Evolutionary conservation across 306 rosid species (phyloP).

Genomic region (Mucuna pruriens): DNA sequence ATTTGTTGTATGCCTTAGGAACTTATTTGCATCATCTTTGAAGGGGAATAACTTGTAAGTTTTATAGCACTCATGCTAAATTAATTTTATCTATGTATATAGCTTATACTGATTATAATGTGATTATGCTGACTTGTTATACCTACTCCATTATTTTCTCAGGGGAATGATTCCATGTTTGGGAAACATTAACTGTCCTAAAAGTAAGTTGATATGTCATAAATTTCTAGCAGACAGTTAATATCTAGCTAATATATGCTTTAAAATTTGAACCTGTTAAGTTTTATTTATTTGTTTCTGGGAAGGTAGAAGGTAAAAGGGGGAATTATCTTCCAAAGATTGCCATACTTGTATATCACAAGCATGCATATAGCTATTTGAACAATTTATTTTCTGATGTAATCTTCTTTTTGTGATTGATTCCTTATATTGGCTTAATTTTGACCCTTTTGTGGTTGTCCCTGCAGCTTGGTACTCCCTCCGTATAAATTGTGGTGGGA

Average conservation of each 20-base stretch:
- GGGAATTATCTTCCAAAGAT: too few relatives aligned
- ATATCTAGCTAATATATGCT: background rate
- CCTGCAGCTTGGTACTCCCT: conserved; percentile 54
- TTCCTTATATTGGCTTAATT: background rate
- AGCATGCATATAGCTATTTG: too few relatives aligned
- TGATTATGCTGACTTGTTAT: conserved; percentile 39
- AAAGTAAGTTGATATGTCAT: conserved; percentile 48
- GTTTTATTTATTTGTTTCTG: background rate
- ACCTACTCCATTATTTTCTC: conserved; percentile 31
- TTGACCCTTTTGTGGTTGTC: background rate
- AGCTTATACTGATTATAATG: background rate
- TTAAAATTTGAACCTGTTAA: background rate
- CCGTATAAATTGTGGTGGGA: conserved; percentile 75
- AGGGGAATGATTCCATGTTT: conserved; percentile 60
- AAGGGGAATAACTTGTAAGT: conserved; percentile 41
- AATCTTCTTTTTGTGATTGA: background rate
- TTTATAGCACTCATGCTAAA: background rate
- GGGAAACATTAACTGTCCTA: conserved; percentile 38
- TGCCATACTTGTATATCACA: too few relatives aligned
- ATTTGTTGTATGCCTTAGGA: conserved; percentile 35
- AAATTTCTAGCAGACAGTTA: background rate
- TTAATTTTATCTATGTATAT: background rate
- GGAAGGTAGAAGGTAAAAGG: too few relatives aligned
- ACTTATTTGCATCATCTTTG: conserved; percentile 50
- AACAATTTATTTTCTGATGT: background rate